Conservation (phyloP, 2,329 filamentous ascomycete species). For the Alternaria ventricosa region DNA sequence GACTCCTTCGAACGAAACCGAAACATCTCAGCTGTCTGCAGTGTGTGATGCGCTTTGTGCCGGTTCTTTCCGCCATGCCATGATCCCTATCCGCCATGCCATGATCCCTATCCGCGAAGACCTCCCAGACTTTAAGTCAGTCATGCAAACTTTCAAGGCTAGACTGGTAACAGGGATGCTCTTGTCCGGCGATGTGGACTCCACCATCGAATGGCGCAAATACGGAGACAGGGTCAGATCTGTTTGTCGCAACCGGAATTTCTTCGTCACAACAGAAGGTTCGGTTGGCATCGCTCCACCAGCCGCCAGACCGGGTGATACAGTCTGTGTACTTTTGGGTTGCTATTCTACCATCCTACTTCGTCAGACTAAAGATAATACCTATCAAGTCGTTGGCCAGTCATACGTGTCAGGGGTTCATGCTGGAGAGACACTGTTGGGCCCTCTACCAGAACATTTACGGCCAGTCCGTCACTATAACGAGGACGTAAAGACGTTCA, state of each 20-base stretch:
- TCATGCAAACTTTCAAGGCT: not conserved
- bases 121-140: accelerated
- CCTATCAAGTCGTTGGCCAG: not conserved
- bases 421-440: not conserved
- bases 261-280: not conserved
- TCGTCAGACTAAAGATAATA: accelerated
- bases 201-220: too few relatives aligned
- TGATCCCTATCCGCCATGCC: accelerated
- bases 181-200: too few relatives aligned
- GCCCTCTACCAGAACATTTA: not conserved
- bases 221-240: too few relatives aligned
- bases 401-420: accelerated
- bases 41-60: not conserved
- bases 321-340: not conserved
- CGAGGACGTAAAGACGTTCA: accelerated
- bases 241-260: not conserved
- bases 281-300: not conserved
- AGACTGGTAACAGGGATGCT: too few relatives aligned
- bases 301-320: not conserved
- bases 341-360: not conserved
- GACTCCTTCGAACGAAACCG: not conserved
- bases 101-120: accelerated
- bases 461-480: accelerated
- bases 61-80: accelerated
- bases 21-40: not conserved